These are phyloP conservation scores for Tetrahymena elliotti DNA, from an alignment of 73 alveolate species.

Conservation along the genomic window DNA sequence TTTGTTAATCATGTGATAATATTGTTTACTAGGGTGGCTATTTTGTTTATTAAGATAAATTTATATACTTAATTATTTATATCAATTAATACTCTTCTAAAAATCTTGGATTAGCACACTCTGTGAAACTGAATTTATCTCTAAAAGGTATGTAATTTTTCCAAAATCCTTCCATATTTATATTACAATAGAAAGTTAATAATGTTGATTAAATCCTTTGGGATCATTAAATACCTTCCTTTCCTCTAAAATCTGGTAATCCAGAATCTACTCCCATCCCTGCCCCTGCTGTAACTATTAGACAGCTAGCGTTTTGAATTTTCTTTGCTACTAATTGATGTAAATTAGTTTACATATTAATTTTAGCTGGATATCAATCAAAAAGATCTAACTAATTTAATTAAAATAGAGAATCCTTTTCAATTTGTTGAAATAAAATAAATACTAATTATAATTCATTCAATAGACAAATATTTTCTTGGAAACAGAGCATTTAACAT, in stretches of 20 bases:
- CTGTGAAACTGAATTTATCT: constrained; percentile 31
- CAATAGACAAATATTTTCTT: not conserved
- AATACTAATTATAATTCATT: too few relatives aligned
- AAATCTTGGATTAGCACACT: constrained; percentile 51
- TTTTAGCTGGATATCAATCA: too few relatives aligned
- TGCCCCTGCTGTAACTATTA: constrained; percentile 64
- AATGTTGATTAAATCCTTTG: not conserved
- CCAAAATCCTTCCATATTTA: constrained; percentile 23
- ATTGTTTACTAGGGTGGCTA: not conserved
- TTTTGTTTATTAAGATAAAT: not conserved
- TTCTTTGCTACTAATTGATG: not conserved
- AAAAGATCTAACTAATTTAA: too few relatives aligned
- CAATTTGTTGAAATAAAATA: not conserved
- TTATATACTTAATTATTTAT: not conserved
- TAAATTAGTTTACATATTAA: not conserved
- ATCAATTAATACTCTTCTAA: constrained; percentile 32
- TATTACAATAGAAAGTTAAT: not conserved
- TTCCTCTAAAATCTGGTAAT: constrained; percentile 67
- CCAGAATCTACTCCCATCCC: constrained; percentile 76
- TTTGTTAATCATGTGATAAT: not conserved
- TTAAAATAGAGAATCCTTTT: not conserved
- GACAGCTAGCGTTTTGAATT: not conserved
- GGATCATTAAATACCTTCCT: not conserved
- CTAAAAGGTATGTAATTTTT: constrained; percentile 15
- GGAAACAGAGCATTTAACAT: too few relatives aligned